phyloP scores from a whole-genome alignment of 129 eudicot genomes.

The Flaveria linearis region DNA sequence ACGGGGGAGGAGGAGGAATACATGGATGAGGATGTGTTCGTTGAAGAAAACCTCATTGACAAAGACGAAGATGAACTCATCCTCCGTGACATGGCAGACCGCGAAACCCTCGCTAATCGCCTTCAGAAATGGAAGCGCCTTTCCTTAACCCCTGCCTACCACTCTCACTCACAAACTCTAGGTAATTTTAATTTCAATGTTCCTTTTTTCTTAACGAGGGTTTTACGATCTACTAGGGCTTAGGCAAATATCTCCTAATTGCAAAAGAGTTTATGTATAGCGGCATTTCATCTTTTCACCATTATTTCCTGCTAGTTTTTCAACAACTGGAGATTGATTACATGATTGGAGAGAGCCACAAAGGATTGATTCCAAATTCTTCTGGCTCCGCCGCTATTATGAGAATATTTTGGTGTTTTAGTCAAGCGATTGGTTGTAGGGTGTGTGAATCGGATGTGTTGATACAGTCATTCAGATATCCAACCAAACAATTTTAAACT shows the following conservation, averaged over 20 bases:
- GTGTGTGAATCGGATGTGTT: no score
- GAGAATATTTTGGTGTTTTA: slow-evolving; percentile 72
- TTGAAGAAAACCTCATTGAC: slow-evolving; percentile 66
- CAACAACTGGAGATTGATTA: slow-evolving; percentile 97
- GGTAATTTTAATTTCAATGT: slow-evolving; percentile 35
- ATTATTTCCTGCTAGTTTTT: slow-evolving; percentile 51
- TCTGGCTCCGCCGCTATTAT: slow-evolving; percentile 79
- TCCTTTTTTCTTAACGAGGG: slow-evolving; percentile 21
- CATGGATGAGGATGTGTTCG: slow-evolving; percentile 79
- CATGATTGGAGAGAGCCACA: slow-evolving; percentile 70
- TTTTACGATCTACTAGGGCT: slow-evolving; percentile 1
- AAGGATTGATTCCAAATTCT: slow-evolving; percentile 63
- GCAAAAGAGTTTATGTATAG: background rate
- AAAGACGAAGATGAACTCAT: slow-evolving; percentile 64
- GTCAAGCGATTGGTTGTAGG: no score
- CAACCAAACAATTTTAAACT: no score
- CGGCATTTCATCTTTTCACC: background rate
- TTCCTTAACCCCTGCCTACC: slow-evolving; percentile 36
- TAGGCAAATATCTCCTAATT: background rate
- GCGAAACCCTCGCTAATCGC: slow-evolving; percentile 62
- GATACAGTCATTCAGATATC: no score
- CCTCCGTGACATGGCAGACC: slow-evolving; percentile 63
- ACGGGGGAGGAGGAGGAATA: slow-evolving; percentile 64
- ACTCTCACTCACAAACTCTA: slow-evolving; percentile 49
- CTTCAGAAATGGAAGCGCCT: slow-evolving; percentile 88